phyloP scores from a whole-genome alignment of 805 yeast species.

The Candida methanosorbosa region DNA sequence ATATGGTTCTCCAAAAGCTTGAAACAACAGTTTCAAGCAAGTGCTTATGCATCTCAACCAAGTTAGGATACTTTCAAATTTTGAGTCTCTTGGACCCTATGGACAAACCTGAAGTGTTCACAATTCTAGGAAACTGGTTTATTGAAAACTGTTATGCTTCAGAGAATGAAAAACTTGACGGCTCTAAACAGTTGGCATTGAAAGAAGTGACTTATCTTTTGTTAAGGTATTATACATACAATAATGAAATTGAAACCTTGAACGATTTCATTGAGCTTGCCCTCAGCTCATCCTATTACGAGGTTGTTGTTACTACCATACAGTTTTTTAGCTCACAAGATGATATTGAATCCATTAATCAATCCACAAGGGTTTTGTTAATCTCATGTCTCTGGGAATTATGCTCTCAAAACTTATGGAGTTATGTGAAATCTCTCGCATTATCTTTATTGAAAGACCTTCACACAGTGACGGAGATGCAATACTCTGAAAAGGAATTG shows the following conservation, averaged over 20 bases:
- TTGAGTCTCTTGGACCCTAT: not conserved
- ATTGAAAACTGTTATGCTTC: conserved; percentile 13
- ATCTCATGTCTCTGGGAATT: conserved; percentile 16
- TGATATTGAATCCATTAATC: not conserved
- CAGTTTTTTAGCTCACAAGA: conserved; percentile 15
- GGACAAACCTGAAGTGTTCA: conserved; percentile 6
- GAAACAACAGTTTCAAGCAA: no score
- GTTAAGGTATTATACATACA: conserved; percentile 11
- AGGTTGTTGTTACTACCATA: conserved; percentile 36
- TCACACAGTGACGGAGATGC: conserved; percentile 3
- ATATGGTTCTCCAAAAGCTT: no score
- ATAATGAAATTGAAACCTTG: conserved; percentile 11
- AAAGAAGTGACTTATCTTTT: conserved; percentile 24
- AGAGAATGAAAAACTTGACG: conserved; percentile 25
- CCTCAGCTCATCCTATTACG: conserved; percentile 30
- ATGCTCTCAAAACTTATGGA: conserved; percentile 26
- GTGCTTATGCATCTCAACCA: no score
- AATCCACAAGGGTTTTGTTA: not conserved
- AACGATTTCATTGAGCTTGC: conserved; percentile 24
- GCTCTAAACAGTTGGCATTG: conserved; percentile 41
- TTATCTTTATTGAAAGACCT: conserved; percentile 25
- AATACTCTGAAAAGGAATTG: conserved; percentile 4
- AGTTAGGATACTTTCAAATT: conserved; percentile 15
- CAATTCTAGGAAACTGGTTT: conserved; percentile 27
- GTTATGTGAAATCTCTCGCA: conserved; percentile 34